These are phyloP conservation scores for Talaromyces funiculosus DNA, from an alignment of 2,329 filamentous ascomycete genomes.

Conservation along the genomic window DNA sequence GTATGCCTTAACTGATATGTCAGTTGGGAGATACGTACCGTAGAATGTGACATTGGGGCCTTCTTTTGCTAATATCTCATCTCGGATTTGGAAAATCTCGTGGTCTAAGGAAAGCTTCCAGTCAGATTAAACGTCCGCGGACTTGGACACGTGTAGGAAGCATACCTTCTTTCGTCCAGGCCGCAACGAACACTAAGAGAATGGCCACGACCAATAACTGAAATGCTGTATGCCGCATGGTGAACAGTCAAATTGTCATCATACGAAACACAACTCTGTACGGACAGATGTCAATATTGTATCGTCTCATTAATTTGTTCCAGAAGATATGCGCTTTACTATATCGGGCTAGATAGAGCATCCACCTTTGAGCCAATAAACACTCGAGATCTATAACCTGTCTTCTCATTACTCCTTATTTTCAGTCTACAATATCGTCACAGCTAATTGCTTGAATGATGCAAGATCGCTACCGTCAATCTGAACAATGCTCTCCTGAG, in stretches of 20 bases:
- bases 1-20: background rate
- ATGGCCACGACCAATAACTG: slow-evolving; percentile 64
- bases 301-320: background rate
- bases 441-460: background rate
- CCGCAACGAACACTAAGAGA: slow-evolving; percentile 62
- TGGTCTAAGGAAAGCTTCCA: slow-evolving; percentile 57
- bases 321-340: background rate
- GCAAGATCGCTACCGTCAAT: background rate
- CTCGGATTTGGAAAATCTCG: slow-evolving; percentile 92
- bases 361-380: background rate
- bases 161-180: slow-evolving; percentile 84
- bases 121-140: background rate
- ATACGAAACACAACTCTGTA: background rate
- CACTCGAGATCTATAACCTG: background rate
- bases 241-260: slow-evolving; percentile 23
- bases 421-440: background rate
- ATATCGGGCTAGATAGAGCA: background rate
- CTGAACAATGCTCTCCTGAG: background rate
- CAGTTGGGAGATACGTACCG: slow-evolving; percentile 36
- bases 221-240: slow-evolving; percentile 64
- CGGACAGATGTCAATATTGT: background rate
- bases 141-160: slow-evolving; percentile 11
- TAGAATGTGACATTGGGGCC: slow-evolving; percentile 84
- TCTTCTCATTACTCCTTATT: background rate
- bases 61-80: slow-evolving; percentile 73